Evolutionary conservation across 768 basidiomycete species (phyloP), one percentile per base, ranked within the genome.

Genomic region (Panaeolus cyanescens): DNA sequence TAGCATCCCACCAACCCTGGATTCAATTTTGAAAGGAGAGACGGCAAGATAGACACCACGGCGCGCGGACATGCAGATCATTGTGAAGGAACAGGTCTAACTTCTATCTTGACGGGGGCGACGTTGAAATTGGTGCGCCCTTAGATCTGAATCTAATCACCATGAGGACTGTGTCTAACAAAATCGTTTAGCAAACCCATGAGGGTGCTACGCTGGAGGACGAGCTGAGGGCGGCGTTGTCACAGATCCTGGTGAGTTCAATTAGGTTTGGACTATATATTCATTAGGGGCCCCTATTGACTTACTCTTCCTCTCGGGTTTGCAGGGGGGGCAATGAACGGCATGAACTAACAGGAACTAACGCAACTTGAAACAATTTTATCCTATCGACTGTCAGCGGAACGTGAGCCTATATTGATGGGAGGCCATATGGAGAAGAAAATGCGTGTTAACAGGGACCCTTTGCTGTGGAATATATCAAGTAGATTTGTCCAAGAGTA

Each of bases 51-150:
- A 7, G 53, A 58, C 36, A 30, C n/a, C 9, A 45, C 50, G 13
- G 55, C 54, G 13, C 60, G 60, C 15, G 58, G 58, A 7, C 67
- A 68, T 64, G 62, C 55, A 1, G 68, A 72, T 55, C 68, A 72
- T 13, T 78, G 77, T 45, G 75, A 76, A 62, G 72, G 71, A 4
- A 62, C 65, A 1, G 68, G 72, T 10, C 55, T 77, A 9, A 64
- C 71, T 2, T 66, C 69, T 19, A 68, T 78, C 22, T 59, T 77
- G 22, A 64, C 66, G 15, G 64, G 63, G 7, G 61, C 73, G 10
- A 55, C 60, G 2, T 33, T 54, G 39, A 69, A 67, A 36, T 36
- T 62, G 59, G 54, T 54, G 25, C 25, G 54, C 37, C 25, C 8
- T 9, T n/a, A 5, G 5, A 22, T 6, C 19, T 25, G 12, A 20